Evolutionary conservation across 176 grass and related monocot species (phyloP).

Genomic region (Juncus effusus): DNA sequence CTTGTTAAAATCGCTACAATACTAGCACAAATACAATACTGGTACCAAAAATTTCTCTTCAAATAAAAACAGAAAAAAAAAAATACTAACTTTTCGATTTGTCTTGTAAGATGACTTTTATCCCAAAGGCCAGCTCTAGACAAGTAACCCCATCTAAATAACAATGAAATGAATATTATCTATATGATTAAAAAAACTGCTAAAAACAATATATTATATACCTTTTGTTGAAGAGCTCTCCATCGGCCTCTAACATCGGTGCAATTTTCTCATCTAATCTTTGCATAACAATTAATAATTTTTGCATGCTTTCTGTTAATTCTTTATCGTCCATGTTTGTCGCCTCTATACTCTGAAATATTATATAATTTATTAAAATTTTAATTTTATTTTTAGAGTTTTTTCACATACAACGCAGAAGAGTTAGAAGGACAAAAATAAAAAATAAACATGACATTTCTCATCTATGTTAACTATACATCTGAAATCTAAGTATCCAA

Average conservation of each 20-base stretch:
- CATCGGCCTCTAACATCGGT: slow-evolving; percentile 83
- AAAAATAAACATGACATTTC: no score
- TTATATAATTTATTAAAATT: slow-evolving; percentile 11
- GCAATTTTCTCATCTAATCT: slow-evolving; percentile 90
- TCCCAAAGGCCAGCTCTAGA: slow-evolving; percentile 95
- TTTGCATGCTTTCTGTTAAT: slow-evolving; percentile 88
- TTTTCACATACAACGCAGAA: no score
- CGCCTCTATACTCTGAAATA: slow-evolving; percentile 68
- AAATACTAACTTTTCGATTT: slow-evolving; percentile 82
- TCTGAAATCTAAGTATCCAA: no score
- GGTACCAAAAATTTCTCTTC: background rate
- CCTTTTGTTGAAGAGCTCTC: slow-evolving; percentile 96
- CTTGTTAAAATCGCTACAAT: slow-evolving; percentile 2
- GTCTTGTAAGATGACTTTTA: slow-evolving; percentile 90
- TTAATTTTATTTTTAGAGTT: background rate
- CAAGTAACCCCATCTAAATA: slow-evolving; percentile 89
- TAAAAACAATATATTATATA: slow-evolving; percentile 21
- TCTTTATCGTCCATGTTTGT: slow-evolving; percentile 89
- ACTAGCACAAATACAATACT: no score
- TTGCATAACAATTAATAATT: slow-evolving; percentile 88
- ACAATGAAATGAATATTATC: slow-evolving; percentile 18
- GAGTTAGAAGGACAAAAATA: no score
- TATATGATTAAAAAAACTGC: slow-evolving; percentile 12
- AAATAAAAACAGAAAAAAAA: background rate
- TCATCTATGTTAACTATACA: no score